Base-by-base conservation (phyloP, 2,329 filamentous ascomycete species). In the Xylaria sp. region DNA sequence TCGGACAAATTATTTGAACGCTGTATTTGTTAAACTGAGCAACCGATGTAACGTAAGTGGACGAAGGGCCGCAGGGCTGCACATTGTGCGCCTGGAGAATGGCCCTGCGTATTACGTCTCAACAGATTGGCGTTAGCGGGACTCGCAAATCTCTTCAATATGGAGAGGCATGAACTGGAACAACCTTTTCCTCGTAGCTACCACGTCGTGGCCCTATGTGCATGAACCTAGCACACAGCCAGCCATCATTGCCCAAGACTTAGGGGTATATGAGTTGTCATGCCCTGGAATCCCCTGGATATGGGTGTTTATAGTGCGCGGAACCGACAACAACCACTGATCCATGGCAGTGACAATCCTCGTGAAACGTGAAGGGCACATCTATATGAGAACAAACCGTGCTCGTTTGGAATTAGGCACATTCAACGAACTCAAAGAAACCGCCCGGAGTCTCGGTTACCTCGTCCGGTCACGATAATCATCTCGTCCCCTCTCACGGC, bases 401-500 rank as follows among this genome's bases (percentile, higher is more conserved):
- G 28, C 34, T 57, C 44, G 34, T 20, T 50, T 18, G 39, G 37
- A 37, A 20, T 20, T 25, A 25, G 25, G 15, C n/a, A 18, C 56
- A 10, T 50, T 46, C 12, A 23, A 25, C 39, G 39, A 44, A n/a
- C 28, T 39, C 9, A 25, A 18, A 31, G 54, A 25, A 28, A 39
- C 39, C 9, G 20, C 3, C 56, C 6, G 41, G 39, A 28, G 18
- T 44, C 44, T 28, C 13, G 15, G 25, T 62, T 73, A 77, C 72
- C 76, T 74, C 66, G 71, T 70, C 61, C 75, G 72, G 55, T 75
- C 69, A 18, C 70, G 72, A 37, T 67, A 48, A 50, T 72, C 63
- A 28, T 73, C 70, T 48, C 72, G 72, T 23, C 66, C 67, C 63
- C 72, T 65, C 13, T 74, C 73, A 57, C 73, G 69, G 52, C 74